A percentile compares a stretch with the other conserved stretches of the same genome.
phyloP scores from a whole-genome alignment of 2,329 filamentous ascomycete species.

The Chaetomiaceae sp. region DNA sequence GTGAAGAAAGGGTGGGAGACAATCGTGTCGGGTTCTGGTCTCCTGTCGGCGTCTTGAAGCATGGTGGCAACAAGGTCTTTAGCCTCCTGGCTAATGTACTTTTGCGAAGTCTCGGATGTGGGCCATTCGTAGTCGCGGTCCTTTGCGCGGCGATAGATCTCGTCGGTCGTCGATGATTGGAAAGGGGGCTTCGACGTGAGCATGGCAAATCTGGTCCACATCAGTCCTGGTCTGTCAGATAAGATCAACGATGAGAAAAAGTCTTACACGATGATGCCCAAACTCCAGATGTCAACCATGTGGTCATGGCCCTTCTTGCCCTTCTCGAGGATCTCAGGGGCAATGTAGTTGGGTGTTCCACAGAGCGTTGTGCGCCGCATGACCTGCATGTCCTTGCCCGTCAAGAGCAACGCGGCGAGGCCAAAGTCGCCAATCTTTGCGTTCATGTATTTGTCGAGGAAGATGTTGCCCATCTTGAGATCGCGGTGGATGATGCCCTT shows the following conservation, averaged over 20 bases:
- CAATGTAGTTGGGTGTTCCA: conserved; percentile 97
- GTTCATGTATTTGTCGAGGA: conserved; percentile 91
- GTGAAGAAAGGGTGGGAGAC: conserved; percentile 77
- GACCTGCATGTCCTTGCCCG: conserved; percentile 81
- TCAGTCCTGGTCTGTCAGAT: not conserved
- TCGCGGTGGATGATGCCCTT: conserved; percentile 96
- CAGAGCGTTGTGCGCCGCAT: conserved; percentile 87
- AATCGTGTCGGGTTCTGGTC: conserved; percentile 72
- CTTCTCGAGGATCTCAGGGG: conserved; percentile 92
- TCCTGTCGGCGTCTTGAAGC: conserved; percentile 67
- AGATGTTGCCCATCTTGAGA: conserved; percentile 97
- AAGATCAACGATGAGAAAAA: too few species aligned
- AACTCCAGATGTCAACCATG: conserved; percentile 96
- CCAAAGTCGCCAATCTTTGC: conserved; percentile 98
- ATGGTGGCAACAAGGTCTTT: conserved; percentile 74
- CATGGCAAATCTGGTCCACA: conserved; percentile 71
- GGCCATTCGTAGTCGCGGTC: conserved; percentile 79
- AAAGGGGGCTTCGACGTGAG: conserved; percentile 95
- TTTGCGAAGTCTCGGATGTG: conserved; percentile 57
- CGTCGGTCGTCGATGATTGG: conserved; percentile 82
- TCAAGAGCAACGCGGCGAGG: conserved; percentile 83
- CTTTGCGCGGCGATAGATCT: conserved; percentile 70
- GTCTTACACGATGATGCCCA: conserved; percentile 88
- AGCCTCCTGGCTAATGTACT: conserved; percentile 68
- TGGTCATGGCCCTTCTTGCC: conserved; percentile 93